Percentiles rank a stretch among this genome's conserved stretches.
phyloP scores from a whole-genome alignment of 352 stramenopile genomes.

The Sclerospora graminicola region DNA sequence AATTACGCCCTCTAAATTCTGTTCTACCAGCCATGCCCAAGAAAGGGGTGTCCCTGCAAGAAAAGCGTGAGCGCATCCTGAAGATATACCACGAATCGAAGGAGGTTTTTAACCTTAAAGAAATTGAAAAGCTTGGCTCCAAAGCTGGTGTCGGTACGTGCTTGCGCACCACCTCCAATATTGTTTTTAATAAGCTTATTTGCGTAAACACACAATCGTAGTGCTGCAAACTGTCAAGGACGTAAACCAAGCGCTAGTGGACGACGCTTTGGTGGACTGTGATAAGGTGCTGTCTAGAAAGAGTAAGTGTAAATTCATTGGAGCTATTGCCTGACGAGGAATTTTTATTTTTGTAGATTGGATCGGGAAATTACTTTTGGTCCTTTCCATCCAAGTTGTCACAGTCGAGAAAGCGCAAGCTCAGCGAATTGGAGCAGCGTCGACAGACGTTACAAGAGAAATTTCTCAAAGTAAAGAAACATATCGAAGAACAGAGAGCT shows the following conservation, averaged over 20 bases:
- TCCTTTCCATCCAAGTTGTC: slow-evolving; percentile 79
- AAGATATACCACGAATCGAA: slow-evolving; percentile 81
- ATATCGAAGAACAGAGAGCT: slow-evolving; percentile 35
- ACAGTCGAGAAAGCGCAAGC: slow-evolving; percentile 68
- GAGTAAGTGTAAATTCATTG: no score
- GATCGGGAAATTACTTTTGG: slow-evolving; percentile 84
- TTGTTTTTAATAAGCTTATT: not conserved
- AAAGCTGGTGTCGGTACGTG: slow-evolving; percentile 70
- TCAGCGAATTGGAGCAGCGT: slow-evolving; percentile 51
- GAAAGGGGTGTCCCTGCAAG: slow-evolving; percentile 75
- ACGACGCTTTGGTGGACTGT: slow-evolving; percentile 72
- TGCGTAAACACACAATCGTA: slow-evolving; percentile 7
- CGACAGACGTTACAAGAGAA: slow-evolving; percentile 27
- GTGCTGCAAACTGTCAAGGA: slow-evolving; percentile 86
- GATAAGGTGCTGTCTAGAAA: slow-evolving; percentile 39
- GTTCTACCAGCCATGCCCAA: slow-evolving; percentile 65
- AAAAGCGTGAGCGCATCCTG: slow-evolving; percentile 80
- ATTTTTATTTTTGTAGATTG: no score
- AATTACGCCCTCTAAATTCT: no score
- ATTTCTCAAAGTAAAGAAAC: slow-evolving; percentile 36
- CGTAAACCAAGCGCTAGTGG: slow-evolving; percentile 79
- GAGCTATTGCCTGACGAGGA: no score
- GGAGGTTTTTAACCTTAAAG: slow-evolving; percentile 81
- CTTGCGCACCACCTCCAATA: not conserved
- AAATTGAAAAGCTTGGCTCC: slow-evolving; percentile 77